Evolutionary conservation across 2,329 filamentous ascomycete species (phyloP).

Genomic region (Pezicula rhizophila): DNA sequence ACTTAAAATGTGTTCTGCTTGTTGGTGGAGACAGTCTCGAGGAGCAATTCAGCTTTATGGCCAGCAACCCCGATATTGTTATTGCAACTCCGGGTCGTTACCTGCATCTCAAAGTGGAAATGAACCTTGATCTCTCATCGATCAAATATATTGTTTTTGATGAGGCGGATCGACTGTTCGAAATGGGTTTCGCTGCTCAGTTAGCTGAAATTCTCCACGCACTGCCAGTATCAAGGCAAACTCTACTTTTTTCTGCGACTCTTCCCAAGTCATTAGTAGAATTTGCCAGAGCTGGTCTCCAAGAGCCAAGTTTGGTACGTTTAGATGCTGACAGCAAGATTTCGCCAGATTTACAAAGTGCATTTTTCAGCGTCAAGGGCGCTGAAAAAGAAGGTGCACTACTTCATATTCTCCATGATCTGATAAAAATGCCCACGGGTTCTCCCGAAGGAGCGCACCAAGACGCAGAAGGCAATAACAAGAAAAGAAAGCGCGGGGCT

Average conservation of each 20-base stretch:
- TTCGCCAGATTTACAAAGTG: conserved; percentile 90
- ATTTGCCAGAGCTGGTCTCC: conserved; percentile 86
- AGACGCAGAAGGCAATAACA: conserved; percentile 34
- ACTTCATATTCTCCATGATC: conserved; percentile 79
- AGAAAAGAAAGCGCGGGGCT: conserved; percentile 66
- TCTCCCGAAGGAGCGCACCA: conserved; percentile 43
- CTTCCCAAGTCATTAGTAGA: conserved; percentile 91
- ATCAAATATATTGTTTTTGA: conserved; percentile 95
- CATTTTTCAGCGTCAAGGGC: conserved; percentile 89
- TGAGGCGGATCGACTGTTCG: conserved; percentile 92
- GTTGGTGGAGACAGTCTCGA: conserved; percentile 95
- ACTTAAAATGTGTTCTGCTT: conserved; percentile 81
- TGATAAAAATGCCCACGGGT: conserved; percentile 84
- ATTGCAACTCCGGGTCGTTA: conserved; percentile 97
- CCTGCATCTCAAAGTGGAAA: conserved; percentile 93
- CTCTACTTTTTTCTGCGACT: conserved; percentile 90
- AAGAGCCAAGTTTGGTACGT: conserved; percentile 85
- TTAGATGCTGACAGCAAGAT: conserved; percentile 94
- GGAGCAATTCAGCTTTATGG: conserved; percentile 90
- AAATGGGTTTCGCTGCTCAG: conserved; percentile 96
- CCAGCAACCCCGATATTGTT: conserved; percentile 90
- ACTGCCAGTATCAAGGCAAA: conserved; percentile 78
- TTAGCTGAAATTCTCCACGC: conserved; percentile 89
- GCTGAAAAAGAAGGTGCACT: conserved; percentile 91
- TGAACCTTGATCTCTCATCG: conserved; percentile 84